phyloP scores from a whole-genome alignment of 805 yeast genomes.

The Saturnispora mendoncae region DNA sequence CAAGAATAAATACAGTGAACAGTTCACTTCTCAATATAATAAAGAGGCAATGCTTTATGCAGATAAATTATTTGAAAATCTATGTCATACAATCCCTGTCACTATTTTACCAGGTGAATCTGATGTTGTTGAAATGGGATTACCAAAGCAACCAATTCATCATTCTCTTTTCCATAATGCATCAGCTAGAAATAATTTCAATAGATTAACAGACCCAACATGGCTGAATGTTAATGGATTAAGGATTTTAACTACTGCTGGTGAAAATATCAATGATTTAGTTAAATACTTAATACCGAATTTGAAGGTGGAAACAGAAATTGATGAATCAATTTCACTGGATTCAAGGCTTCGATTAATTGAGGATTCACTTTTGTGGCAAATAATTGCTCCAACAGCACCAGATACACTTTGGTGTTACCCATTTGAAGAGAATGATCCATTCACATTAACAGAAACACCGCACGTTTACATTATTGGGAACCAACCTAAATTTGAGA shows the following conservation, averaged over 20 bases:
- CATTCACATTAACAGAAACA: constrained; percentile 67
- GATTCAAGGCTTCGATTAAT: constrained; percentile 43
- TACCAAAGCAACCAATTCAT: constrained; percentile 92
- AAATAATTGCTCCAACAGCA: constrained; percentile 84
- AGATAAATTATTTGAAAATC: constrained; percentile 48
- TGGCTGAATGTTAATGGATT: constrained; percentile 54
- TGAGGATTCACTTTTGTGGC: constrained; percentile 70
- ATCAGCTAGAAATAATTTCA: constrained; percentile 29
- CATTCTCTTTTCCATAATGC: constrained; percentile 51
- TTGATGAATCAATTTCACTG: constrained; percentile 21
- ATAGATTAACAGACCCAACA: constrained; percentile 59
- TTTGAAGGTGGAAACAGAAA: constrained; percentile 21
- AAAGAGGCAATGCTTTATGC: constrained; percentile 42
- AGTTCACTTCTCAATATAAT: constrained; percentile 45
- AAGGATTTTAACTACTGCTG: constrained; percentile 64
- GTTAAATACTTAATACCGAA: constrained; percentile 51
- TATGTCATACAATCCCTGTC: constrained; percentile 55
- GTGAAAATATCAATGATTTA: constrained; percentile 78
- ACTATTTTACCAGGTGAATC: constrained; percentile 74
- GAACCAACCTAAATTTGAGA: constrained; percentile 60
- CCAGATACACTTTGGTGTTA: constrained; percentile 92
- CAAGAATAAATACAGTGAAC: constrained; percentile 38
- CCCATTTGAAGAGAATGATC: constrained; percentile 71
- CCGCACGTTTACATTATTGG: constrained; percentile 88
- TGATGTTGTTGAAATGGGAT: constrained; percentile 77